Conservation (phyloP, 108 stramenopile species). For the Cyclotella choctawhatcheeana region DNA sequence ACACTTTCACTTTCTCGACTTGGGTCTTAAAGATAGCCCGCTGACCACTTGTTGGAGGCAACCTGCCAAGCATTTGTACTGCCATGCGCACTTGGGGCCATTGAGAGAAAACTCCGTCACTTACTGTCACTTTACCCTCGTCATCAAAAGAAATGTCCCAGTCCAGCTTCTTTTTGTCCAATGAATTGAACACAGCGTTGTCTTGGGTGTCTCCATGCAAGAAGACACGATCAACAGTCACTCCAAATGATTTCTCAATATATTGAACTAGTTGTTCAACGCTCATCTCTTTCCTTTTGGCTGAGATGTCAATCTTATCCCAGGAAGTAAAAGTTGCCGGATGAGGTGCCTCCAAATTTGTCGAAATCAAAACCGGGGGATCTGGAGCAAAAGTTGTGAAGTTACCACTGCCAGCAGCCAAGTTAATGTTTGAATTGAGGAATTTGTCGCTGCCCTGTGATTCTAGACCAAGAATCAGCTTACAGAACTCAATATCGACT, state of each 20-base stretch:
- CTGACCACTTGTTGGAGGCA: slow-evolving; percentile 63
- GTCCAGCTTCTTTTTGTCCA: slow-evolving; percentile 59
- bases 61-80: slow-evolving; percentile 54
- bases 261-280: slow-evolving; percentile 54
- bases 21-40: slow-evolving; percentile 58
- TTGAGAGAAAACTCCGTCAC: slow-evolving; percentile 60
- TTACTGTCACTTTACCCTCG: slow-evolving; percentile 53
- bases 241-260: slow-evolving; percentile 52
- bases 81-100: slow-evolving; percentile 71
- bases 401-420: slow-evolving; percentile 61
- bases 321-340: slow-evolving; percentile 60
- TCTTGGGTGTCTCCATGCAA: slow-evolving; percentile 47
- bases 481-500: slow-evolving; percentile 83
- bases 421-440: slow-evolving; percentile 64
- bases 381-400: slow-evolving; percentile 64
- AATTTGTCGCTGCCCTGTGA: slow-evolving; percentile 62
- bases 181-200: slow-evolving; percentile 55
- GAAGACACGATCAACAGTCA: slow-evolving; percentile 61
- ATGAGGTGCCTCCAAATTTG: slow-evolving; percentile 49
- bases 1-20: slow-evolving; percentile 57
- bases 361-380: slow-evolving; percentile 55
- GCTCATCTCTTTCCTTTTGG: slow-evolving; percentile 49
- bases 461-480: slow-evolving; percentile 66
- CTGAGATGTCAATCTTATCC: slow-evolving; percentile 61
- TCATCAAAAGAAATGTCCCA: slow-evolving; percentile 59